Conservation (phyloP, 805 yeast species). For the Nakazawaea ernobii region DNA sequence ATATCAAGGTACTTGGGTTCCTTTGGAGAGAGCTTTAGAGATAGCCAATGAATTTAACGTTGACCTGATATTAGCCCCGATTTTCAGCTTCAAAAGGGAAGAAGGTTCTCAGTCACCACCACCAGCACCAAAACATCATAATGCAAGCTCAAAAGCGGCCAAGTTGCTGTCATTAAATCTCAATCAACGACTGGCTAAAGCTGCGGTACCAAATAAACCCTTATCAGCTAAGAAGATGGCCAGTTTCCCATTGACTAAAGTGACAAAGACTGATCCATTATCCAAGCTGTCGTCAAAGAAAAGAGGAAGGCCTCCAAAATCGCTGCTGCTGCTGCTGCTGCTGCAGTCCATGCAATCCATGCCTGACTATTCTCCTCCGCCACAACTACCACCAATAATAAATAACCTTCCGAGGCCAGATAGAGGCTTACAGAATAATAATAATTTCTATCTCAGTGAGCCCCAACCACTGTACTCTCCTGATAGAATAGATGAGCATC, state of each 20-base stretch:
- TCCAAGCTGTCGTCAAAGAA: conserved; percentile 18
- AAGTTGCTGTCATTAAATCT: conserved; percentile 18
- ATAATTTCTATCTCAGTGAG: background rate
- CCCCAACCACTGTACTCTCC: background rate
- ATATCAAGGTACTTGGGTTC: conserved; percentile 97
- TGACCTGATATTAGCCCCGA: conserved; percentile 51
- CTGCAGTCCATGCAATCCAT: background rate
- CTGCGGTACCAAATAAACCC: conserved; percentile 11
- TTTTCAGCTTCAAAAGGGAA: conserved; percentile 54
- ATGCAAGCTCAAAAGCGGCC: conserved; percentile 46
- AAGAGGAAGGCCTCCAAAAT: conserved; percentile 27
- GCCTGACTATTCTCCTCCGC: conserved; percentile 6
- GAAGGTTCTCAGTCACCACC: conserved; percentile 51
- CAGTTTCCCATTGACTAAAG: conserved; percentile 6
- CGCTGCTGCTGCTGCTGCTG: conserved; percentile 13
- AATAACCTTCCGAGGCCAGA: conserved; percentile 4
- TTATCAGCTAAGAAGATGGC: conserved; percentile 9
- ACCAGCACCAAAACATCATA: conserved; percentile 61
- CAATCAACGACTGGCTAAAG: conserved; percentile 13
- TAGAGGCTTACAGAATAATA: background rate
- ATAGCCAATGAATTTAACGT: conserved; percentile 66
- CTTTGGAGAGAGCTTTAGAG: conserved; percentile 65
- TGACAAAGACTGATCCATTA: conserved; percentile 1
- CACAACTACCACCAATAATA: conserved; percentile 10
- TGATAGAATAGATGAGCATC: background rate